These are phyloP conservation scores for Linnemannia hyalina DNA, from an alignment of 192 early-diverging fungal species.

Conservation along the genomic window DNA sequence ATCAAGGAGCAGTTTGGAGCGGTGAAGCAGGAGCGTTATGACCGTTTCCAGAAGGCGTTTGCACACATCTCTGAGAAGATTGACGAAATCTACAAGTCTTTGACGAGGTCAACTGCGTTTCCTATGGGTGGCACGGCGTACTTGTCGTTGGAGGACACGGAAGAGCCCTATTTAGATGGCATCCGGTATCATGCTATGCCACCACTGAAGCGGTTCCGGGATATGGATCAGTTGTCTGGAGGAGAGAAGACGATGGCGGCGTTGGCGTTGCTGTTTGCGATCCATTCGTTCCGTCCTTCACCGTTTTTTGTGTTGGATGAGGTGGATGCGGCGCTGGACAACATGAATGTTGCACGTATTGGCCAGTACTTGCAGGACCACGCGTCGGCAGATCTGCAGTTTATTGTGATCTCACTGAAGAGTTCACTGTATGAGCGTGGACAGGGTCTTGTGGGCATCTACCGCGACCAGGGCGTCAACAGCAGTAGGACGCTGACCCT, in stretches of 20 bases:
- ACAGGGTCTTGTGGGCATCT: slow-evolving; percentile 95
- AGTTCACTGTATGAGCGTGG: slow-evolving; percentile 94
- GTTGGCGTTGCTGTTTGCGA: slow-evolving; percentile 95
- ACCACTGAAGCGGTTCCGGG: slow-evolving; percentile 98
- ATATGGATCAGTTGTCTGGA: slow-evolving; percentile 99
- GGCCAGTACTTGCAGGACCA: slow-evolving; percentile 91
- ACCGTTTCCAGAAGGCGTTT: slow-evolving; percentile 86
- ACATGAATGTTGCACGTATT: slow-evolving; percentile 94
- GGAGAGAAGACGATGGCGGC: slow-evolving; percentile 99
- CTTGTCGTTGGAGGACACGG: slow-evolving; percentile 90
- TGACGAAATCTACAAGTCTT: slow-evolving; percentile 95
- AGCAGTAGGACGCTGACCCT: slow-evolving; percentile 89
- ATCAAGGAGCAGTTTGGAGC: slow-evolving; percentile 87
- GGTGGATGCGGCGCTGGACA: slow-evolving; percentile 98
- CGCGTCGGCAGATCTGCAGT: slow-evolving; percentile 82
- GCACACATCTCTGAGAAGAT: slow-evolving; percentile 92
- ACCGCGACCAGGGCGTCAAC: slow-evolving; percentile 88
- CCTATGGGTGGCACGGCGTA: slow-evolving; percentile 96
- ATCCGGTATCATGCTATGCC: slow-evolving; percentile 99
- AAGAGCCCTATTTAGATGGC: slow-evolving; percentile 95
- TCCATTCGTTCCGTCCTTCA: slow-evolving; percentile 92
- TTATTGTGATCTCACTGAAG: slow-evolving; percentile 98
- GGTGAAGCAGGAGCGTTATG: slow-evolving; percentile 85
- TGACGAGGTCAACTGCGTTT: slow-evolving; percentile 89
- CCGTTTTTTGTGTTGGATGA: slow-evolving; percentile 99